Base-by-base conservation (phyloP, 352 stramenopile genomes). In the Plasmopara muralis region DNA sequence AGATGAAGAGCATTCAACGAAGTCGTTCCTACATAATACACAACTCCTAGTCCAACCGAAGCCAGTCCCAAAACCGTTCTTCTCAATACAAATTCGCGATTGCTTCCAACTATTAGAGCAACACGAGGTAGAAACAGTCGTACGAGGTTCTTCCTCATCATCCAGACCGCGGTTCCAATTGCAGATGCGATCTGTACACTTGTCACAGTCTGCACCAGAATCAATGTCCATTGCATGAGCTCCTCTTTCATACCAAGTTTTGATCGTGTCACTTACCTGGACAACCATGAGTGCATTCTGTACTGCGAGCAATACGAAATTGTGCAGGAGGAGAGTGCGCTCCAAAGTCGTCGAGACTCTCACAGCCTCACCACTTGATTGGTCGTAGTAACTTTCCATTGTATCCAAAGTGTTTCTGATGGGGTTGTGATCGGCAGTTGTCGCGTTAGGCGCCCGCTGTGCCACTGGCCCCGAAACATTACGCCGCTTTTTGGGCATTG, bases 261-360 rank as follows among this genome's bases (percentile, higher is more conserved):
- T 25, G 20, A 25, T 25, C 20, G 20, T 25, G 20, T 25, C 20
- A 25, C 20, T 15, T 60, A 85, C 74, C 68, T 66, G 28, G 14
- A 75, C 60, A 35, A 66, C 62, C 55, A 83, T 65, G n/a, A 81
- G 46, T 12, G 43, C 46, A 41, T 83, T 77, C 20, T 79, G 53
- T 10, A 83, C 45, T 3, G 53, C 43, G 6, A 82, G 30, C 1
- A 47, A 48, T 20, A 80, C 25, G 10, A 64, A 13, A 44, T 67
- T 69, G 33, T 82, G 64, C 14, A 80, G 15, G 56, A 76, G 70
- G 7, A 78, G 43, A 25, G 43, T 41, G 12, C 37, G 55, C 15
- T 77, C 70, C 35, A 83, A 53, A 39, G 37, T 55, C 28, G 58
- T 20, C 0, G 55, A 40, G 2, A 69, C 42, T 6, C 35, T 29